Percentiles rank a stretch among this genome's conserved stretches.
phyloP scores from a whole-genome alignment of 345 rosid species.

The Ceriops tagal region DNA sequence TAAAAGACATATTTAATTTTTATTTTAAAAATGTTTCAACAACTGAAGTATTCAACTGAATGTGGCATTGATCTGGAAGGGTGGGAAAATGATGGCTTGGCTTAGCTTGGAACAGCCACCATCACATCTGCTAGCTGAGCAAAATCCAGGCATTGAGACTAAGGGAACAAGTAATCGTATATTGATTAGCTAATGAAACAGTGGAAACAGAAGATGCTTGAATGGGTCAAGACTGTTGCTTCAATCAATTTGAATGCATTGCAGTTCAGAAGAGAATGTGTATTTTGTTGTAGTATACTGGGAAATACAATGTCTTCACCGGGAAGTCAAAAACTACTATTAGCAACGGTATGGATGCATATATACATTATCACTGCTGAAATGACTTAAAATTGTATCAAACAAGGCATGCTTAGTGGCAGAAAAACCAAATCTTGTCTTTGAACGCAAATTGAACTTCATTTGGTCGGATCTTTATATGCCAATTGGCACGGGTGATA shows the following conservation, averaged over 20 bases:
- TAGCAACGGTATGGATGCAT: too few species aligned
- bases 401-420: too few species aligned
- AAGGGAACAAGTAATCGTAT: not conserved
- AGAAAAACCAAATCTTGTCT: too few species aligned
- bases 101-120: not conserved
- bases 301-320: too few species aligned
- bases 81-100: not conserved
- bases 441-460: too few species aligned
- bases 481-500: too few species aligned
- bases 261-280: not conserved
- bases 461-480: too few species aligned
- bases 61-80: not conserved
- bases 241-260: not conserved
- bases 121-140: not conserved
- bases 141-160: not conserved
- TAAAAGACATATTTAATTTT: too few species aligned
- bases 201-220: constrained; percentile 5
- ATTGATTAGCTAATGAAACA: not conserved
- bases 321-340: too few species aligned
- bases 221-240: constrained; percentile 12
- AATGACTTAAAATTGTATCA: too few species aligned
- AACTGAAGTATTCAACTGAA: not conserved
- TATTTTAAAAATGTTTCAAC: too few species aligned
- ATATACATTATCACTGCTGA: too few species aligned
- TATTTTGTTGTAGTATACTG: not conserved